Percentiles rank a stretch among this genome's conserved stretches.
Evolutionary conservation across 2,329 filamentous ascomycete species (phyloP).

Genomic region (Fusarium poae): DNA sequence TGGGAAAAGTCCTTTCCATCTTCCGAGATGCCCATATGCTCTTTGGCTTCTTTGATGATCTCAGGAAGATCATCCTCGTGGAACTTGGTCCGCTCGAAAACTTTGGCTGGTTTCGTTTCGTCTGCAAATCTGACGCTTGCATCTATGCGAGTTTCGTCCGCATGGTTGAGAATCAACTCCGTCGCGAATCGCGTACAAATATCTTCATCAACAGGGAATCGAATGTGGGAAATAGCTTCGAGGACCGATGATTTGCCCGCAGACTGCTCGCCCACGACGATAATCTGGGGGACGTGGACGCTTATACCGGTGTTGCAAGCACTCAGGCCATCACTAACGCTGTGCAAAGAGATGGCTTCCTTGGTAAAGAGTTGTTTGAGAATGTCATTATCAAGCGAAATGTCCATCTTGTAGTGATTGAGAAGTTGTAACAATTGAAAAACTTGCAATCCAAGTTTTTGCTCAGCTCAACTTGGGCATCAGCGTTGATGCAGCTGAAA

Average conservation of each 20-base stretch:
- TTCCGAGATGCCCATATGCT: constrained; percentile 60
- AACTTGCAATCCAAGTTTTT: no score
- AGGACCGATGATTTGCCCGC: constrained; percentile 75
- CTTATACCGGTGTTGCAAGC: constrained; percentile 62
- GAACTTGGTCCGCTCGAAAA: constrained; percentile 54
- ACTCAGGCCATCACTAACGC: constrained; percentile 66
- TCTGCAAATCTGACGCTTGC: constrained; percentile 59
- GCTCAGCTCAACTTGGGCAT: no score
- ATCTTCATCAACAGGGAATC: constrained; percentile 67
- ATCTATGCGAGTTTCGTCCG: constrained; percentile 52
- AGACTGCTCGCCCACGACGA: constrained; percentile 72
- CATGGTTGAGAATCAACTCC: constrained; percentile 66
- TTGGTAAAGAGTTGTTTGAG: constrained; percentile 56
- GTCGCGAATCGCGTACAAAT: constrained; percentile 73
- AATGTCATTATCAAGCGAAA: constrained; percentile 23
- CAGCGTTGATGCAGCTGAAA: rapidly evolving
- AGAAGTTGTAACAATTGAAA: no score
- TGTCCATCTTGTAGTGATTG: constrained; percentile 17
- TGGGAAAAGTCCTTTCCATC: constrained; percentile 56
- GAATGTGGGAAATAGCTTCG: constrained; percentile 72
- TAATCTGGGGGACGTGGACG: constrained; percentile 65
- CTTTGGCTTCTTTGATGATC: constrained; percentile 66
- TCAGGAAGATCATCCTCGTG: constrained; percentile 57
- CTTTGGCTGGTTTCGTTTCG: constrained; percentile 35
- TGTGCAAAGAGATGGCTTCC: constrained; percentile 63